Evolutionary conservation across 2,329 filamentous ascomycete species (phyloP).

Genomic region (Ophiobolus disseminans): DNA sequence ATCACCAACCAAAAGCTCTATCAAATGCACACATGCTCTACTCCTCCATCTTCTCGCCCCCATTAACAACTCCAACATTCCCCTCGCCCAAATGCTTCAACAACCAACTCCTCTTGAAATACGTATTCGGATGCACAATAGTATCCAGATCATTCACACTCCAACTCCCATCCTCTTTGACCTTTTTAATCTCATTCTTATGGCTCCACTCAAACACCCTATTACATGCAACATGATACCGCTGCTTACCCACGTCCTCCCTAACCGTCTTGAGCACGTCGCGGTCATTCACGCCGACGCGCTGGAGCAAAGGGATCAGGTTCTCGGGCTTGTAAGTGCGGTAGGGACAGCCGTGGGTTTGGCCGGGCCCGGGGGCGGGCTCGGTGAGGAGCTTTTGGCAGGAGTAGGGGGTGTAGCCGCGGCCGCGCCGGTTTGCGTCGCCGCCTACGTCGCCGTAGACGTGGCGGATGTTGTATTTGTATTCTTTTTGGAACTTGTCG

Average conservation of each 20-base stretch:
- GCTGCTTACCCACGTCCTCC: constrained; percentile 86
- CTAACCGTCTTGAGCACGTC: constrained; percentile 80
- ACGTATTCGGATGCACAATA: constrained; percentile 96
- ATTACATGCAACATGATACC: constrained; percentile 96
- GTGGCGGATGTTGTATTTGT: constrained; percentile 97
- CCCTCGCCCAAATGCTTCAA: constrained; percentile 75
- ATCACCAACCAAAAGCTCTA: neutral
- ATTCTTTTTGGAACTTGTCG: constrained; percentile 96
- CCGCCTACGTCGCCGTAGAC: constrained; percentile 93
- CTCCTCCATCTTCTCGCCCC: constrained; percentile 45
- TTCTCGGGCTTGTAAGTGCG: constrained; percentile 91
- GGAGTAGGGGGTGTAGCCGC: constrained; percentile 88
- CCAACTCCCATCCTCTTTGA: constrained; percentile 58
- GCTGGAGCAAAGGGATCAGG: constrained; percentile 75
- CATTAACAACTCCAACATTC: constrained; percentile 41
- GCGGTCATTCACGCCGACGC: constrained; percentile 79
- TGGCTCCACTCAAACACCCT: constrained; percentile 90
- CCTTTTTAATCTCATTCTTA: constrained; percentile 63
- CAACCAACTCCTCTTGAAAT: constrained; percentile 93
- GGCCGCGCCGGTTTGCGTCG: constrained; percentile 82
- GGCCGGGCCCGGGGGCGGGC: constrained; percentile 82
- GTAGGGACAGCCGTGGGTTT: constrained; percentile 96
- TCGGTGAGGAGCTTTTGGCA: constrained; percentile 96
- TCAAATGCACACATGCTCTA: constrained; percentile 13
- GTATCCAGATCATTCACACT: constrained; percentile 80